Evolutionary conservation across 78 protist species (phyloP), one percentile per base, ranked within the genome.

Genomic region (Dictyostelium brefeldianum): DNA sequence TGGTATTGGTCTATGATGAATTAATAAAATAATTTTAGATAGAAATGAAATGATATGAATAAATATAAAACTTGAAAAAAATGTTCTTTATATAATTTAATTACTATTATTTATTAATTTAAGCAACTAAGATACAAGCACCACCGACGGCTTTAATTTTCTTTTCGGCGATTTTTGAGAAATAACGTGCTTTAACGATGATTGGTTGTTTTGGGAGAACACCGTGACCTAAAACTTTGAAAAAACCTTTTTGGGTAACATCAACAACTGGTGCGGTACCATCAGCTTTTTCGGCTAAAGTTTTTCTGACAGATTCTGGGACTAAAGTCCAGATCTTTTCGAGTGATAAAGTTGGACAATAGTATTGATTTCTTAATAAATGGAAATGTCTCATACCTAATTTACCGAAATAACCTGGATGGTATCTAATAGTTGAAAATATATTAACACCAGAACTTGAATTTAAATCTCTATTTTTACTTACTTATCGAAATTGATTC

Each of bases 341-440:
- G 27, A 92, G 59, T 97, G 99, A 99, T 97, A 99, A 56, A 53
- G 97, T 89, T 56, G 99, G 99, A 87, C 97, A 53, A 97, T 80
- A 89, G 89, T 67, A 36, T 77, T 65, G 31, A 83, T 98, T 77
- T 78, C 78, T 65, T 67, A 75, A 90, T 84, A 78, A 64, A 99
- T 99, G 99, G 97, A 96, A 98, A 94, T 95, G 85, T 59, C 99
- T 95, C 99, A 99, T 99, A 84, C 99, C 99, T 69, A 97, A 96
- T 98, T 99, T 99, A 22, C 99, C 99, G 96, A 99, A 99, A 97
- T 99, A 99, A 50, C 99, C 99, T 31, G 99, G 99, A 80, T 99
- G 99, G 97, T 95, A 69, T 78, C 43, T 36, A 36, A 69, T 69
- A 36, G 10, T 69, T 31, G 14, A 9, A 9, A 18, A 29, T 31